phyloP scores from a whole-genome alignment of 371 early-diverging fungal genomes.

The Mucor indicus region DNA sequence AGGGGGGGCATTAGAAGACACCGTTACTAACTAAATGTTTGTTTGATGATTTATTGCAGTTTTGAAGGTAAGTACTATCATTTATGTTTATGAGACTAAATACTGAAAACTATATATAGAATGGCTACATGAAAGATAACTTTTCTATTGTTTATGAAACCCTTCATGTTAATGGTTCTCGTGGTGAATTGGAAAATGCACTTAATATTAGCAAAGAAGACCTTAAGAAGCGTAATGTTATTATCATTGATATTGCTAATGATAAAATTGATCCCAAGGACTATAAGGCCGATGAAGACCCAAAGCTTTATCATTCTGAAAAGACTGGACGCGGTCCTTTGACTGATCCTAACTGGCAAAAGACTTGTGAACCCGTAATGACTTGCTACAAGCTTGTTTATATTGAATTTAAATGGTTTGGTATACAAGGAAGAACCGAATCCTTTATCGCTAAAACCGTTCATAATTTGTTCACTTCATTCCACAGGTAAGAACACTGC shows the following conservation, averaged over 20 bases:
- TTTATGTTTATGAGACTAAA: too few relatives aligned
- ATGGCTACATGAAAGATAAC: constrained; percentile 68
- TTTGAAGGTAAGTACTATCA: constrained; percentile 18
- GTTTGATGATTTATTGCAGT: constrained; percentile 4
- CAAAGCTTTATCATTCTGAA: constrained; percentile 53
- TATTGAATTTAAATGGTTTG: constrained; percentile 71
- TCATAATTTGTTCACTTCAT: constrained; percentile 26
- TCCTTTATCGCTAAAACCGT: constrained; percentile 43
- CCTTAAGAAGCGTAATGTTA: constrained; percentile 58
- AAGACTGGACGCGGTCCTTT: constrained; percentile 75
- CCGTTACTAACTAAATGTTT: too few relatives aligned
- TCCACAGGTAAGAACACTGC: constrained; percentile 21
- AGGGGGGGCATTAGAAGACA: too few relatives aligned
- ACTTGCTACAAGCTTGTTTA: constrained; percentile 75
- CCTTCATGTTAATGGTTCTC: constrained; percentile 64
- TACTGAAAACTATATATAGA: constrained; percentile 18
- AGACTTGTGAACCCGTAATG: constrained; percentile 67
- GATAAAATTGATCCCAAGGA: constrained; percentile 49
- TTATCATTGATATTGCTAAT: constrained; percentile 60
- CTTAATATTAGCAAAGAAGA: constrained; percentile 35
- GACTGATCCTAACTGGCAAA: constrained; percentile 25
- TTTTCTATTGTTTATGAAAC: constrained; percentile 76
- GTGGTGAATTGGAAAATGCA: constrained; percentile 71
- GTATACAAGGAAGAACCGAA: constrained; percentile 60
- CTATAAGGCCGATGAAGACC: constrained; percentile 66